These are phyloP conservation scores for Deuterostichococcus epilithicus DNA, from an alignment of 139 green algal genomes.

Conservation along the genomic window DNA sequence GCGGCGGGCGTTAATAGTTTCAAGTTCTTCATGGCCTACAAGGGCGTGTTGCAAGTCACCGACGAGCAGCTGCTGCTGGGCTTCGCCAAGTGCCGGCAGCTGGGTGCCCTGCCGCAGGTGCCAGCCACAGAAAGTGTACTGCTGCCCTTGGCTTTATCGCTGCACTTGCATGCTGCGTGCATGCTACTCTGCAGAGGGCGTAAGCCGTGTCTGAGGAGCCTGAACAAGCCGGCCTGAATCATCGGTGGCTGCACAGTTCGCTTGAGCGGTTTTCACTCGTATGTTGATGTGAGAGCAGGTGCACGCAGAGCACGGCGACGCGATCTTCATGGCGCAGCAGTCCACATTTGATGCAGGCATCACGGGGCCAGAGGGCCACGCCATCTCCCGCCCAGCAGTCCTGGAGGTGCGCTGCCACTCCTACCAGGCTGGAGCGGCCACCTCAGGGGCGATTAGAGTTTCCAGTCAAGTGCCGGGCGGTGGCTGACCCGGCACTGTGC, in stretches of 20 bases:
- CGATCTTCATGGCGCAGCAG: conserved; percentile 69
- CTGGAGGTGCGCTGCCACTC: conserved; percentile 51
- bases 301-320: conserved; percentile 92
- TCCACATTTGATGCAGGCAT: conserved; percentile 60
- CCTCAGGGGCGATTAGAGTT: too few species aligned
- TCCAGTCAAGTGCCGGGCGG: too few species aligned
- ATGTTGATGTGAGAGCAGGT: conserved; percentile 42
- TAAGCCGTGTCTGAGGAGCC: too few species aligned
- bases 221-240: too few species aligned
- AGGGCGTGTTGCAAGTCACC: conserved; percentile 63
- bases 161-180: too few species aligned
- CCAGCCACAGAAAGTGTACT: too few species aligned
- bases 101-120: conserved; percentile 85
- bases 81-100: conserved; percentile 71
- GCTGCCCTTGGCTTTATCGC: too few species aligned
- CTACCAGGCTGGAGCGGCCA: too few species aligned
- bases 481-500: too few species aligned
- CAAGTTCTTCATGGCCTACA: conserved; percentile 99
- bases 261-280: too few species aligned
- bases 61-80: conserved; percentile 81
- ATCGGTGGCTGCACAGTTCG: too few species aligned
- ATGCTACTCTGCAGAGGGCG: too few species aligned
- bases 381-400: conserved; percentile 70
- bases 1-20: conserved; percentile 86
- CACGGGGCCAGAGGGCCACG: conserved; percentile 84